These are phyloP conservation scores for Apiotrichum montevideense DNA, from an alignment of 1,284 basidiomycete genomes.

Conservation along the genomic window DNA sequence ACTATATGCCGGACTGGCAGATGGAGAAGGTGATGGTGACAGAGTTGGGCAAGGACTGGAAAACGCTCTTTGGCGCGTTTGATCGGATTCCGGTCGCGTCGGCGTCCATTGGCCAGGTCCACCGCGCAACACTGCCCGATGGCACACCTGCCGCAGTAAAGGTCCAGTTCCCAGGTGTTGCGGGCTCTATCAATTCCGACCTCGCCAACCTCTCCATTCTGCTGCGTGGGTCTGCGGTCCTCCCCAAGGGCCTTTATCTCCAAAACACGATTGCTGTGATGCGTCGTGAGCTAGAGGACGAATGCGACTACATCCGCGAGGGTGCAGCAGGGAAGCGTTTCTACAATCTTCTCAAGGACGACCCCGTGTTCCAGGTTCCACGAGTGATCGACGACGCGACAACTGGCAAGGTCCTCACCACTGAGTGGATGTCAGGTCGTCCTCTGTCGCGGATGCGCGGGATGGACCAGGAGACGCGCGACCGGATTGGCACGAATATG, in stretches of 20 bases:
- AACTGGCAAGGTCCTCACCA: constrained; percentile 77
- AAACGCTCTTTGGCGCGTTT: constrained; percentile 65
- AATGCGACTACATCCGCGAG: constrained; percentile 90
- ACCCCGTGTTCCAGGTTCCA: constrained; percentile 72
- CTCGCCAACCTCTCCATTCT: constrained; percentile 79
- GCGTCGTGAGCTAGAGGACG: constrained; percentile 85
- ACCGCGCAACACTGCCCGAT: constrained; percentile 61
- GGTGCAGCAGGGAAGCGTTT: constrained; percentile 68
- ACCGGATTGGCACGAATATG: constrained; percentile 78
- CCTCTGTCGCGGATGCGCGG: constrained; percentile 64
- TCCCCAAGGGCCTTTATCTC: constrained; percentile 84
- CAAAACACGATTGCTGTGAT: constrained; percentile 84
- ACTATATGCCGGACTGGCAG: constrained; percentile 99
- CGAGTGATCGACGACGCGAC: constrained; percentile 71
- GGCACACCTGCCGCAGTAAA: constrained; percentile 71
- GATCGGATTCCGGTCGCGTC: constrained; percentile 86
- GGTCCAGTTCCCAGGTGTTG: constrained; percentile 92
- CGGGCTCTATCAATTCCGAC: constrained; percentile 78
- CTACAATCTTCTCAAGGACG: constrained; percentile 54
- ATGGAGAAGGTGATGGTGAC: constrained; percentile 79
- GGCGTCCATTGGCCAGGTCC: constrained; percentile 96
- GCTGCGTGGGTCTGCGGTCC: constrained; percentile 67
- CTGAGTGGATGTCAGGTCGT: constrained; percentile 76
- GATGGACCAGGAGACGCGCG: constrained; percentile 61
- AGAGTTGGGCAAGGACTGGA: constrained; percentile 74